These are phyloP conservation scores for Malus asiatica DNA, from an alignment of 306 rosid species.

Conservation along the genomic window DNA sequence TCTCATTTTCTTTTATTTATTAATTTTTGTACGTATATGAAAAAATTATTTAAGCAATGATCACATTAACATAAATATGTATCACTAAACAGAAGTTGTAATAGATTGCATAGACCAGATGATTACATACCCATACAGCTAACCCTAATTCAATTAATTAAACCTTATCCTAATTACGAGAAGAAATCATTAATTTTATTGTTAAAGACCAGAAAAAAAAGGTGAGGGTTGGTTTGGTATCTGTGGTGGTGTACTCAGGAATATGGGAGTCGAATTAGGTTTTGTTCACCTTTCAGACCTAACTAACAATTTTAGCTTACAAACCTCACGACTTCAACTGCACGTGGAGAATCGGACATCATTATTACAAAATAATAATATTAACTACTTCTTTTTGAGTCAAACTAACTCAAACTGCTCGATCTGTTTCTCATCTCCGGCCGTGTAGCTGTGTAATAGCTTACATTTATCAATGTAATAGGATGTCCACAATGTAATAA, in stretches of 20 bases:
- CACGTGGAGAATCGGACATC: slow-evolving; percentile 37
- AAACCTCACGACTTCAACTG: slow-evolving; percentile 27
- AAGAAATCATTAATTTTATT: neutral
- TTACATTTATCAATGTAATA: neutral
- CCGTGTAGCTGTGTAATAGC: neutral
- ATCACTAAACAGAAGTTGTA: neutral
- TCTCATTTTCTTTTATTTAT: neutral
- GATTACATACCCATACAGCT: neutral
- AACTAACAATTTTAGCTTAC: slow-evolving; percentile 40
- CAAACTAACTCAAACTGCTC: slow-evolving; percentile 16
- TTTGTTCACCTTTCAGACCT: slow-evolving; percentile 44
- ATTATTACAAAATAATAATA: neutral
- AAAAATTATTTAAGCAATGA: neutral
- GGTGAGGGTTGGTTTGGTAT: neutral
- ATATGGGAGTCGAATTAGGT: slow-evolving; percentile 17
- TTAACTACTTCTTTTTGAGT: slow-evolving; percentile 13
- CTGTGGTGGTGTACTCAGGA: neutral
- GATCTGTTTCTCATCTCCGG: neutral
- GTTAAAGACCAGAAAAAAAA: neutral
- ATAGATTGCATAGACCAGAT: neutral
- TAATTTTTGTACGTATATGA: neutral
- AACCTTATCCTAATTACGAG: neutral
- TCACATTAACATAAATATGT: neutral
- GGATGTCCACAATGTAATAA: too few relatives aligned
- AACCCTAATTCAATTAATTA: neutral